Evolutionary conservation across 225 moss, liverwort and hornwort genomes (phyloP), one percentile per base, ranked within the genome.

Genomic region (Takakia lepidozioides): DNA sequence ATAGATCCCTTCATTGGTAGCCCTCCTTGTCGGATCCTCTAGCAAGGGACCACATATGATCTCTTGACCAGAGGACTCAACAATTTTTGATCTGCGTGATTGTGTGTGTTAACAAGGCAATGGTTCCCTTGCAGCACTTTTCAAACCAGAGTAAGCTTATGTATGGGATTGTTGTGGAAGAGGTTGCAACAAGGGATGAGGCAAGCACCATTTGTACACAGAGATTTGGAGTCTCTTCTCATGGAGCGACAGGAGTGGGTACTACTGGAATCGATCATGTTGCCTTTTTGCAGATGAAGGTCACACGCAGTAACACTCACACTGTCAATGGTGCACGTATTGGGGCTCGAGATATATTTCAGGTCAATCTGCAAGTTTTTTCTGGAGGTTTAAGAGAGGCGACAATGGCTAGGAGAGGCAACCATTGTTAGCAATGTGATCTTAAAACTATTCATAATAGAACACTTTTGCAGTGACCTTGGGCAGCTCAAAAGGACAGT

Each of bases 261-360:
- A 15, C 52, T 21, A 44, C 58, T 34, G 81, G 77, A 63, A 53
- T 82, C 60, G 82, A 82, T 0, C 77, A 82, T 42, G 44, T 82
- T 42, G 64, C 66, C 38, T 82, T 77, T 63, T 57, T 82, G 63
- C 82, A 82, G 70, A 73, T 76, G 69, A 82, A 73, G 51, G 60
- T 82, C 26, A 67, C 70, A 30, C 82, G 82, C 5, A 70, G 73
- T 47, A 78, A 82, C 44, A 48, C 69, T 53, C 61, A 60, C 26
- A 48, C 63, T 19, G 72, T 66, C n/a, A 57, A 77, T 54, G 67
- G 73, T 8, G 73, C 69, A 29, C 66, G 69, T 19, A 27, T 77
- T 13, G 82, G 82, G 5, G 76, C 82, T 36, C 69, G 77, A 18
- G 82, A 82, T 55, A 52, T 77, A 36, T 82, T 82, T 17, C 82